Evolutionary conservation across 2,329 filamentous ascomycete species (phyloP).

Genomic region (Aspergillus quadricinctus): DNA sequence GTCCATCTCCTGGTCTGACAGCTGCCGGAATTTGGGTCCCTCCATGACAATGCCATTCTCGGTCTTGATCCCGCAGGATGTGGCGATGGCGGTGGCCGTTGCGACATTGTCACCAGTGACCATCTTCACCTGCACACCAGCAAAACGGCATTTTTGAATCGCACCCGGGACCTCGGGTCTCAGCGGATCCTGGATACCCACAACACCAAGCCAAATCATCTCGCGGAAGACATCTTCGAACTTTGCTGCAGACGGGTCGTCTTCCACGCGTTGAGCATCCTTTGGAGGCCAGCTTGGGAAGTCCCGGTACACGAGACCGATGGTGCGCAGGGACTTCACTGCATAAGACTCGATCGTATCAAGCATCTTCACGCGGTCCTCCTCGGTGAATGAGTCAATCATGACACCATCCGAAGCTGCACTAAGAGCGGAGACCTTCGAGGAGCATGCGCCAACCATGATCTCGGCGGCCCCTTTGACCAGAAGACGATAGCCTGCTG

Average conservation of each 20-base stretch:
- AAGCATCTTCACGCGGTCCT: slow-evolving; percentile 24
- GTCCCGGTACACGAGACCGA: slow-evolving; percentile 69
- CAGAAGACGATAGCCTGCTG: slow-evolving; percentile 41
- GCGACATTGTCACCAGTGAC: slow-evolving; percentile 68
- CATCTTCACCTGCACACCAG: slow-evolving; percentile 69
- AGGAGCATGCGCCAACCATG: slow-evolving; percentile 36
- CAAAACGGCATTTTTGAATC: slow-evolving; percentile 62
- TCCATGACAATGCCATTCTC: slow-evolving; percentile 62
- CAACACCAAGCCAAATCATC: slow-evolving; percentile 69
- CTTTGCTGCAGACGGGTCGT: slow-evolving; percentile 58
- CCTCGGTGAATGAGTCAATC: slow-evolving; percentile 22
- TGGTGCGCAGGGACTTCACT: slow-evolving; percentile 64
- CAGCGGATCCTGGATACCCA: slow-evolving; percentile 72
- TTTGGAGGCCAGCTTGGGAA: slow-evolving; percentile 65
- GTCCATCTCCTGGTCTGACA: slow-evolving; percentile 57
- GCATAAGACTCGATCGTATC: slow-evolving; percentile 41
- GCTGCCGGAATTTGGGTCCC: slow-evolving; percentile 61
- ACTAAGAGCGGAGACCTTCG: slow-evolving; percentile 30
- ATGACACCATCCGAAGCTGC: slow-evolving; percentile 18
- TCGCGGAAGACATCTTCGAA: slow-evolving; percentile 66
- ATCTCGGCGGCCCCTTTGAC: slow-evolving; percentile 49
- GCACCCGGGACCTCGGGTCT: slow-evolving; percentile 64
- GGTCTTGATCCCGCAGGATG: slow-evolving; percentile 65
- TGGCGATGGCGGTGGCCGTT: slow-evolving; percentile 69
- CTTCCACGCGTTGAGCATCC: slow-evolving; percentile 52